Evolutionary conservation across 2,329 filamentous ascomycete species (phyloP).

Genomic region (Claviceps sp.): DNA sequence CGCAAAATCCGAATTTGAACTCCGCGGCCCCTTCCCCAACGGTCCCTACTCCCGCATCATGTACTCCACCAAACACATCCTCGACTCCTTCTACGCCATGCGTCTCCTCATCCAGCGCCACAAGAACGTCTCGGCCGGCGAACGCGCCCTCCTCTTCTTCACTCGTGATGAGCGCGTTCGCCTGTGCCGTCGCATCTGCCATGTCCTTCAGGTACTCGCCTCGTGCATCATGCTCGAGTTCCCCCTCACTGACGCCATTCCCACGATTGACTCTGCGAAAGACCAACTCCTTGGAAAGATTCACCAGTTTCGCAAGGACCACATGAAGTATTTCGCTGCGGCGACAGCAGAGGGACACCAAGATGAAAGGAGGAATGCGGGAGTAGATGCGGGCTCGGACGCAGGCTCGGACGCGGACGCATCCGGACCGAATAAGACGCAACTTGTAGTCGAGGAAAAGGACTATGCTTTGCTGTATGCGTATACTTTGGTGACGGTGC

Average conservation of each 20-base stretch:
- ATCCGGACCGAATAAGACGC: constrained; percentile 2
- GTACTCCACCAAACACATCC: constrained; percentile 65
- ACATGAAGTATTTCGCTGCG: constrained; percentile 21
- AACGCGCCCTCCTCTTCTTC: constrained; percentile 65
- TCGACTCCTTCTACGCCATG: constrained; percentile 94
- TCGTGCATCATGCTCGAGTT: constrained; percentile 92
- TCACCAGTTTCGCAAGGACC: constrained; percentile 69
- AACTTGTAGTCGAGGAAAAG: constrained; percentile 45
- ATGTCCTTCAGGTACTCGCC: constrained; percentile 75
- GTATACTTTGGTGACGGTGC: constrained; percentile 60
- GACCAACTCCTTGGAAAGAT: constrained; percentile 78
- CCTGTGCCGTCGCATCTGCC: constrained; percentile 79
- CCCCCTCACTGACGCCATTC: constrained; percentile 77
- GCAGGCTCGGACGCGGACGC: constrained; percentile 8
- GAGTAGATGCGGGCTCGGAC: constrained; percentile 9
- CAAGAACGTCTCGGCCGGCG: constrained; percentile 59
- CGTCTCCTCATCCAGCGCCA: constrained; percentile 81
- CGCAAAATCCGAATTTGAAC: constrained; percentile 75
- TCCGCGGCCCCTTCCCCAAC: constrained; percentile 74
- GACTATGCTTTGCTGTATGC: constrained; percentile 91
- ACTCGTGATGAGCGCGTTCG: constrained; percentile 68
- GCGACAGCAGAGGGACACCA: background rate
- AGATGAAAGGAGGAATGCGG: constrained; percentile 2
- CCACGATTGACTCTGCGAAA: constrained; percentile 65
- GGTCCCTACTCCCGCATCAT: constrained; percentile 62